Conservation (phyloP, 2,329 filamentous ascomycete genomes). For the Plectosphaerella sp. region DNA sequence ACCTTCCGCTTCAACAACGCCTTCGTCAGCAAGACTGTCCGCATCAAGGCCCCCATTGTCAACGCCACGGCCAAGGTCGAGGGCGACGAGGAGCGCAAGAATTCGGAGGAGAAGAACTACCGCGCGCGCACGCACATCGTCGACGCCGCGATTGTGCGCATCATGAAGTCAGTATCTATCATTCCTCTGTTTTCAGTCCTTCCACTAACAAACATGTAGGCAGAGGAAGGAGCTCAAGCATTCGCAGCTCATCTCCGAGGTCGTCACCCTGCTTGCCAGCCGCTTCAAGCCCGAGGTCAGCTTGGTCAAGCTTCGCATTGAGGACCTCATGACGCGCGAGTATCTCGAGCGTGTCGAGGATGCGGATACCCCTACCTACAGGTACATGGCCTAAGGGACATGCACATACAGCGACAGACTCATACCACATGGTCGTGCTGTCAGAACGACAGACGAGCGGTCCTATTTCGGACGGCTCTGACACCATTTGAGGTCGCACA, state of each 20-base stretch:
- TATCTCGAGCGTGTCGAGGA: slow-evolving; percentile 74
- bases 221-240: slow-evolving; percentile 71
- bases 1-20: slow-evolving; percentile 76
- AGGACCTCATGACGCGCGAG: slow-evolving; percentile 71
- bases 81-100: slow-evolving; percentile 61
- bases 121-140: slow-evolving; percentile 67
- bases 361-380: slow-evolving; percentile 59
- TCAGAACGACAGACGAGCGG: too few species aligned
- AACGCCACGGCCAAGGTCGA: slow-evolving; percentile 81
- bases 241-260: slow-evolving; percentile 65
- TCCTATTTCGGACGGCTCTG: too few species aligned
- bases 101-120: slow-evolving; percentile 72
- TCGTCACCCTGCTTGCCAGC: slow-evolving; percentile 61
- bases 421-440: too few species aligned
- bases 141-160: slow-evolving; percentile 73
- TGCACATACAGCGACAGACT: too few species aligned
- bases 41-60: slow-evolving; percentile 86
- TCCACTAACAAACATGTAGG: slow-evolving; percentile 31
- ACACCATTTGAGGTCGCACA: too few species aligned
- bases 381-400: slow-evolving; percentile 59
- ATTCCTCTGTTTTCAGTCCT: neutral
- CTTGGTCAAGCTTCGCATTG: slow-evolving; percentile 78
- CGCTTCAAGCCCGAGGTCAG: slow-evolving; percentile 73
- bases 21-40: slow-evolving; percentile 78
- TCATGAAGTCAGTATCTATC: slow-evolving; percentile 72